These are phyloP conservation scores for Dittrichia graveolens DNA, from an alignment of 129 eudicot species.

Conservation along the genomic window DNA sequence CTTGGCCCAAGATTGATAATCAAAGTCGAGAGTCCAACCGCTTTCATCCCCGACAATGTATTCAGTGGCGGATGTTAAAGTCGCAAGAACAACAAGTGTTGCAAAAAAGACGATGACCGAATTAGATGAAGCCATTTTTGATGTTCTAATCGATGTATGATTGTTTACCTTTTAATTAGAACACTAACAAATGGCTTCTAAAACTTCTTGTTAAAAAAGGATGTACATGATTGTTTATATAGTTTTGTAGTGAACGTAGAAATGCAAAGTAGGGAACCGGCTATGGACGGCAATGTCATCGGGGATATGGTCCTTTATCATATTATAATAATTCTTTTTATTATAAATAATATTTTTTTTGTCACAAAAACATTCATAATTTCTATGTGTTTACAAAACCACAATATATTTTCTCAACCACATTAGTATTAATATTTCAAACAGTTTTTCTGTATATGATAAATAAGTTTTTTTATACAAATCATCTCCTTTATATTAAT, in stretches of 20 bases:
- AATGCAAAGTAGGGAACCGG: slow-evolving; percentile 22
- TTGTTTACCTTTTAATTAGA: neutral
- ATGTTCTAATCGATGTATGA: neutral
- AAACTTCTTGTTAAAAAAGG: neutral
- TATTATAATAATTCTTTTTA: neutral
- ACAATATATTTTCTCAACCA: too few species aligned
- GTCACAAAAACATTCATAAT: too few species aligned
- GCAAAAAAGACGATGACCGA: slow-evolving; percentile 1
- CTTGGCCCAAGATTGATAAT: slow-evolving; percentile 45
- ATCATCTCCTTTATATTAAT: too few species aligned
- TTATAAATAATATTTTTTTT: too few species aligned
- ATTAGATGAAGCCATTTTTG: slow-evolving; percentile 15
- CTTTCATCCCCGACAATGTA: slow-evolving; percentile 37
- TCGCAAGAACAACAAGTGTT: slow-evolving; percentile 26
- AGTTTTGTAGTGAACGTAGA: slow-evolving; percentile 19
- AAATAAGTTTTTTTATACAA: too few species aligned
- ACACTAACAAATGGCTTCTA: neutral
- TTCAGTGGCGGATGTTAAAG: slow-evolving; percentile 36
- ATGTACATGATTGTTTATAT: slow-evolving; percentile 16
- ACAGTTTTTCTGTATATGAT: too few species aligned
- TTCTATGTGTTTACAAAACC: too few species aligned
- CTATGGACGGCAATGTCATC: slow-evolving; percentile 19
- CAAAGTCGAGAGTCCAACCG: slow-evolving; percentile 40
- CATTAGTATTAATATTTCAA: too few species aligned
- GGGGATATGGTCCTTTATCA: neutral